phyloP scores from a whole-genome alignment of 2,329 filamentous ascomycete genomes.

The Ploettnerulaceae sp. region DNA sequence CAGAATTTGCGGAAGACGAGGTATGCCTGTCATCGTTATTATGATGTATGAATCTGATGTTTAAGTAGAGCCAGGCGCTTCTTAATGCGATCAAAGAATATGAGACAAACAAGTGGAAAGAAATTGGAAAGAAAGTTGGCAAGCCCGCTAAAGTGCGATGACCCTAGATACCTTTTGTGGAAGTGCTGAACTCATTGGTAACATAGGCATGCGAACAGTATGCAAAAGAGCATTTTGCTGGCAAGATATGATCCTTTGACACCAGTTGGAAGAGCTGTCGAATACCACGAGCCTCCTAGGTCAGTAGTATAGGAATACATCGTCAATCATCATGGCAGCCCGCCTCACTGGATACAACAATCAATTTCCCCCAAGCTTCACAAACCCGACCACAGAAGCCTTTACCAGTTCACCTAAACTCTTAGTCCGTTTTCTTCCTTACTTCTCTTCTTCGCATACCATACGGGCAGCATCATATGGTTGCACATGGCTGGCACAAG shows the following conservation, averaged over 20 bases:
- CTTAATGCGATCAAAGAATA: constrained; percentile 97
- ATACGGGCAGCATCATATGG: constrained; percentile 11
- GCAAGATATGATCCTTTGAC: constrained; percentile 23
- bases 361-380: neutral
- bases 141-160: constrained; percentile 88
- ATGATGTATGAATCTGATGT: constrained; percentile 23
- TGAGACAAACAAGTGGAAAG: constrained; percentile 98
- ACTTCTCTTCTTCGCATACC: constrained; percentile 10
- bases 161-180: neutral
- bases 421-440: neutral
- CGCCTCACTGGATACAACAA: too few species aligned
- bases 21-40: constrained; percentile 43
- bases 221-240: constrained; percentile 82
- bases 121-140: constrained; percentile 91
- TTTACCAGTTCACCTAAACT: too few species aligned
- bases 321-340: neutral
- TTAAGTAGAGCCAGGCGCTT: constrained; percentile 49
- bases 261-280: neutral
- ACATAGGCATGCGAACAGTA: constrained; percentile 88
- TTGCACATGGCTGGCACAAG: constrained; percentile 20
- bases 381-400: neutral
- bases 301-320: too few species aligned
- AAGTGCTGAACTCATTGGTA: constrained; percentile 15
- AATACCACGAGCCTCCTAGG: too few species aligned
- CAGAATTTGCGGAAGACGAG: constrained; percentile 96